Base-by-base conservation (phyloP, 2,329 filamentous ascomycete genomes). In the Alternaria sp. region DNA sequence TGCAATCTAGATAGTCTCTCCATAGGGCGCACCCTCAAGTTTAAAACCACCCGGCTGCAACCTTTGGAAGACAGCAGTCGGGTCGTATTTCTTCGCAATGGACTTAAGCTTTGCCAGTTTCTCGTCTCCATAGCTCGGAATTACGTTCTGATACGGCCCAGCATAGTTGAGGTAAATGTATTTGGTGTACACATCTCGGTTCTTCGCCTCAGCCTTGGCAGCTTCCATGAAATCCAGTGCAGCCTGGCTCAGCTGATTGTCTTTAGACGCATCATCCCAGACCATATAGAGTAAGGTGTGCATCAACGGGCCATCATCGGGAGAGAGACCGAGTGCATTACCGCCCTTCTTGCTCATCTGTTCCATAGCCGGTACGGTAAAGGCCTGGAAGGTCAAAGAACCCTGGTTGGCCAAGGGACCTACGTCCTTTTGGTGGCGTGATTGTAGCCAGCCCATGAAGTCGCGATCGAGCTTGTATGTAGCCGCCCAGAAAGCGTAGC, bases 101-200 rank as follows among this genome's bases (percentile, higher is more conserved):
- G 27, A 25, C 53, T 68, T 67, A 40, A 73, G 57, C 27, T 62
- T 70, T 18, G 63, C 60, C 41, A 73, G 52, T 44, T 81, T 84
- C 12, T 63, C 66, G 14, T 67, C 49, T 0, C 82, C 82, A 60
- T 84, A 85, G 25, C 79, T 74, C 7, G 70, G 65, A 25, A 84
- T 62, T 1, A 81, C 76, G 60, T 81, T 76, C 64, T 84, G 81
- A 61, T 74, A 80, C 57, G 75, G 71, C 45, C 75, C 75, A 11
- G 80, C 82, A 60, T 84, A 84, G 66, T 84, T 84, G 77, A 83
- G 79, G 69, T 84, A 84, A 28, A 82, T 64, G 58, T 75, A 83
- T 5, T 54, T 53, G 7, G 41, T 59, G 18, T 60, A 56, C n/a
- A 69, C 20, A 2, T 60, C 63, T 5, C 63, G 52, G 11, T 38